Conservation (phyloP, 176 grass and related monocot genomes). For the Lolium multiflorum region DNA sequence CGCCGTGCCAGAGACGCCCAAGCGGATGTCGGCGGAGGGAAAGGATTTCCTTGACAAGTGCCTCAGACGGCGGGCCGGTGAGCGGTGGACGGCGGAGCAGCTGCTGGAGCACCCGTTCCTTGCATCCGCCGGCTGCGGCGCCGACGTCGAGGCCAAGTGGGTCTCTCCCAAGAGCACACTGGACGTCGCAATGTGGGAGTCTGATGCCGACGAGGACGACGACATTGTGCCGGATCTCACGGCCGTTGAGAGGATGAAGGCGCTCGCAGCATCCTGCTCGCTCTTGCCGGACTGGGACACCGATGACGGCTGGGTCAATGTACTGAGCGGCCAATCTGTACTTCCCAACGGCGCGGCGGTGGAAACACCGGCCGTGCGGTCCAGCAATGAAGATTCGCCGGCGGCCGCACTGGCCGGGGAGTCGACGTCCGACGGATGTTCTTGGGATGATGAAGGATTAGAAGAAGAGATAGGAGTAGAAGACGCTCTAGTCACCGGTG, state of each 20-base stretch:
- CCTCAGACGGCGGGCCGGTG: constrained; percentile 48
- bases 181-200: constrained; percentile 73
- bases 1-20: constrained; percentile 54
- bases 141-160: constrained; percentile 63
- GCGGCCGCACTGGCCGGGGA: too few relatives aligned
- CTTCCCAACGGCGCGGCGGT: too few relatives aligned
- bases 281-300: constrained; percentile 54
- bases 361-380: too few relatives aligned
- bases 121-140: constrained; percentile 25
- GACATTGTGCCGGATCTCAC: constrained; percentile 13
- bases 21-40: constrained; percentile 62
- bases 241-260: constrained; percentile 26
- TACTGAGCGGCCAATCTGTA: too few relatives aligned
- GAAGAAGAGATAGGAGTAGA: too few relatives aligned
- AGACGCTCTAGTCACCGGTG: too few relatives aligned
- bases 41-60: constrained; percentile 81
- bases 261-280: constrained; percentile 10
- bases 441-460: too few relatives aligned
- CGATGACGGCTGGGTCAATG: constrained; percentile 28
- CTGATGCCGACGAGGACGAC: constrained; percentile 37
- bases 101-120: constrained; percentile 46
- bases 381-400: too few relatives aligned
- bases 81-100: constrained; percentile 61
- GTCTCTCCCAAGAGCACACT: constrained; percentile 85
- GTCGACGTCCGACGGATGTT: too few relatives aligned